These are phyloP conservation scores for Gryganskiella cystojenkinii DNA, from an alignment of 192 early-diverging fungal species.

Conservation along the genomic window DNA sequence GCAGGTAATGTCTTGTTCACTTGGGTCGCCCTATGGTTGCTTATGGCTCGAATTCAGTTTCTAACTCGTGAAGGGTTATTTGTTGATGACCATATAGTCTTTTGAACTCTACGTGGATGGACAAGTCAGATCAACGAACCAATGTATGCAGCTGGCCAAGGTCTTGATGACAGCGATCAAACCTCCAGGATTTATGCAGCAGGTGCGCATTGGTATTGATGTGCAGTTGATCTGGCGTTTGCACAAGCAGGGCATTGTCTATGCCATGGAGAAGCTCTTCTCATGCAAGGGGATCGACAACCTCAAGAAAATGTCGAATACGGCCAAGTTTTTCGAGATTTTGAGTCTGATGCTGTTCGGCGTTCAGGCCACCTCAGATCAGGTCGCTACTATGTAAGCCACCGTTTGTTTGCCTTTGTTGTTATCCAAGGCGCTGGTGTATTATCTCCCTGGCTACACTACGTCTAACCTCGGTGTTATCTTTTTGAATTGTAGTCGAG, in stretches of 20 bases:
- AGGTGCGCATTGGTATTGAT: conserved; percentile 29
- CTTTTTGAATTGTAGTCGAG: conserved; percentile 42
- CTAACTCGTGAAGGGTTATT: background rate
- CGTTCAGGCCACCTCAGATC: conserved; percentile 24
- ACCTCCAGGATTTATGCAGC: conserved; percentile 39
- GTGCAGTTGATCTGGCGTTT: conserved; percentile 27
- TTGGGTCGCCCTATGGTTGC: background rate
- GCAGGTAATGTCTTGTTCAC: conserved; percentile 39
- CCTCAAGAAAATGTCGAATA: conserved; percentile 13
- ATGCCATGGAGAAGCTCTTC: conserved; percentile 37
- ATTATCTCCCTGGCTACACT: background rate
- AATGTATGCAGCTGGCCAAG: conserved; percentile 53
- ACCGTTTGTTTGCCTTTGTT: background rate
- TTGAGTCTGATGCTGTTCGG: conserved; percentile 51
- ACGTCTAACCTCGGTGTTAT: too few relatives aligned
- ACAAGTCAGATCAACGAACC: conserved; percentile 29
- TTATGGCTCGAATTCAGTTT: background rate
- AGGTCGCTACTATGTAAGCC: conserved; percentile 58
- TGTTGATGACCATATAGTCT: conserved; percentile 5
- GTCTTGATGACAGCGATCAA: conserved; percentile 26
- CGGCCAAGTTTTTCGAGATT: conserved; percentile 61
- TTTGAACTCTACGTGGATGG: conserved; percentile 44
- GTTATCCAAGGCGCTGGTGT: background rate
- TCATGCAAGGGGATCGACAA: conserved; percentile 14
- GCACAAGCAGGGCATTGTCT: conserved; percentile 54